Conservation (phyloP, 768 basidiomycete genomes). For the Naganishia vishniacii region DNA sequence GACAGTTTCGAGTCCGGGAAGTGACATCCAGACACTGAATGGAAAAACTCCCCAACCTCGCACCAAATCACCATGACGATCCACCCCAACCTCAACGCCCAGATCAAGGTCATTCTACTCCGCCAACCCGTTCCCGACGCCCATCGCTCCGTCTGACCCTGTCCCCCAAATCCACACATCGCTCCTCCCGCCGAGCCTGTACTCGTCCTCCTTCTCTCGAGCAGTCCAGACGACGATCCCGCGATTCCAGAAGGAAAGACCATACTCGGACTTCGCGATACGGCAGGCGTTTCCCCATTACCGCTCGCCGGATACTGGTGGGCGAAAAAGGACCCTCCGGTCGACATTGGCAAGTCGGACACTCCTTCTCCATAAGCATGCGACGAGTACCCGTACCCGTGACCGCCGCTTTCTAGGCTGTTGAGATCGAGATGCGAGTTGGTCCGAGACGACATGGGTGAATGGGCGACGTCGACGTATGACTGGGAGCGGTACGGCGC, state of each 20-base stretch:
- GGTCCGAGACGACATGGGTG: background rate
- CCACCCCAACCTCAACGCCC: slow-evolving; percentile 54
- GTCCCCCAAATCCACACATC: background rate
- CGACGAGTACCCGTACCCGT: background rate
- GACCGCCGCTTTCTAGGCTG: slow-evolving; percentile 8
- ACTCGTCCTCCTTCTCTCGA: no score
- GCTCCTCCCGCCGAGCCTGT: no score
- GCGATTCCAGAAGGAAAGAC: slow-evolving; percentile 11
- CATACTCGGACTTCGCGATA: slow-evolving; percentile 8
- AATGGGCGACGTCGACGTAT: slow-evolving; percentile 10
- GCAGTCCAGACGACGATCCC: slow-evolving; percentile 3
- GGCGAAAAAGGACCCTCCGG: slow-evolving; percentile 5
- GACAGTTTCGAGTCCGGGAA: slow-evolving; percentile 40
- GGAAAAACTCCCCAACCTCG: slow-evolving; percentile 56
- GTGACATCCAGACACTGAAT: slow-evolving; percentile 38
- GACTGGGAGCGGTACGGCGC: slow-evolving; percentile 4
- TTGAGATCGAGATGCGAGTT: slow-evolving; percentile 1
- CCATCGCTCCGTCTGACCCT: background rate
- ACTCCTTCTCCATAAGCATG: background rate
- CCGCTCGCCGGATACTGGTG: background rate
- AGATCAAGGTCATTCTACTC: slow-evolving; percentile 27
- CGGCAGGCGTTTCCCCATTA: background rate
- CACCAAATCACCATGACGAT: slow-evolving; percentile 62
- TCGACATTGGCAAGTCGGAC: background rate
- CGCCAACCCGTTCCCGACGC: slow-evolving; percentile 4